phyloP scores from a whole-genome alignment of 768 basidiomycete genomes.

The Psilocybe sp. region DNA sequence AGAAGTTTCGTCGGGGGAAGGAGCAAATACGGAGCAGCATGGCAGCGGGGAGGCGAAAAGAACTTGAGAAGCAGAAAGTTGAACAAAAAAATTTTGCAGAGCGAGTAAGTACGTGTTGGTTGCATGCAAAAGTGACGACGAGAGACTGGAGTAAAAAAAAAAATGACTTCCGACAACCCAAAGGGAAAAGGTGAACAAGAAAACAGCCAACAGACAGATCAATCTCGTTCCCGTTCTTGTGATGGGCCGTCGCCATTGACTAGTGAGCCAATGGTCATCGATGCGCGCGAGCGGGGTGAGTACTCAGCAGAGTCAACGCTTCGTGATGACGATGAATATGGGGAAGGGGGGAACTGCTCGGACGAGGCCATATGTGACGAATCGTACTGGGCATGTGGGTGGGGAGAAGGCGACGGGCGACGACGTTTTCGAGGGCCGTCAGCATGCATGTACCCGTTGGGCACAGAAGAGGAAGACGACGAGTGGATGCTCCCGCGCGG shows the following conservation, averaged over 20 bases:
- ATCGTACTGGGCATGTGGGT: conserved; percentile 39
- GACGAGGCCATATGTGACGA: conserved; percentile 28
- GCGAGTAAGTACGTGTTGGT: too few relatives aligned
- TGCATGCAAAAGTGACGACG: neutral
- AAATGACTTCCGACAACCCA: conserved; percentile 1
- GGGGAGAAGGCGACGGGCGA: conserved; percentile 59
- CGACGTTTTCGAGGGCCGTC: conserved; percentile 60
- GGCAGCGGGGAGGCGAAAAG: too few relatives aligned
- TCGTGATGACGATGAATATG: conserved; percentile 65
- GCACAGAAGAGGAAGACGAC: conserved; percentile 24
- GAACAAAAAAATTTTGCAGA: neutral
- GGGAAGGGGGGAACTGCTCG: conserved; percentile 65
- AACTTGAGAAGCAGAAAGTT: conserved; percentile 1
- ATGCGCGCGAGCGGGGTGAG: conserved; percentile 67
- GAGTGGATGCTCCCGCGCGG: conserved; percentile 14
- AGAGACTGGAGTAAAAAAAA: conserved; percentile 1
- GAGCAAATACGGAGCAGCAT: neutral
- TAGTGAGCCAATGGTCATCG: conserved; percentile 80
- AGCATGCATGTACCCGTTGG: conserved; percentile 29
- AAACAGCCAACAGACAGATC: conserved; percentile 4
- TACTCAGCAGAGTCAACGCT: conserved; percentile 61
- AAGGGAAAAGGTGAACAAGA: conserved; percentile 4
- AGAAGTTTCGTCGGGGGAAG: neutral
- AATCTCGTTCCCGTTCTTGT: conserved; percentile 25
- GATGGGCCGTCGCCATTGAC: conserved; percentile 29